These are phyloP conservation scores for Chrysosporium keratinophilum DNA, from an alignment of 2,329 filamentous ascomycete genomes.

Conservation along the genomic window DNA sequence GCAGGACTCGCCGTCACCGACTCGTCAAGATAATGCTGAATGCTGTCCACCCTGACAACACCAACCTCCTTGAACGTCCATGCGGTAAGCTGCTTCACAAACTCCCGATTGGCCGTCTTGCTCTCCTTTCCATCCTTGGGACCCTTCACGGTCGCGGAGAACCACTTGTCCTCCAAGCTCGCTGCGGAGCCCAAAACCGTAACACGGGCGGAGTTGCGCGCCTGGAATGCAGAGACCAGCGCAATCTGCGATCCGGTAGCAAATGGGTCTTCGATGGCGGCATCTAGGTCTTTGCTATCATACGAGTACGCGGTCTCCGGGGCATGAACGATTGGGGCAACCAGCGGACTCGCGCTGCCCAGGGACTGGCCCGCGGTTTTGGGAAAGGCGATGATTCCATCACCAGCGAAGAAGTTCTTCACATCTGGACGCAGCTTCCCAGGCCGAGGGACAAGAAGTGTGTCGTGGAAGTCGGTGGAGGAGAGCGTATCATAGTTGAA, in stretches of 20 bases:
- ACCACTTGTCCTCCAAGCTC: conserved; percentile 80
- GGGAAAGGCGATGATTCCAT: conserved; percentile 67
- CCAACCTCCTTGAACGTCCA: conserved; percentile 96
- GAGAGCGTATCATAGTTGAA: conserved; percentile 79
- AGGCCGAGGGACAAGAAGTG: conserved; percentile 66
- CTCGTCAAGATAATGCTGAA: conserved; percentile 61
- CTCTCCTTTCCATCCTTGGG: conserved; percentile 44
- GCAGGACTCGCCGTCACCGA: conserved; percentile 46
- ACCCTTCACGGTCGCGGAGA: conserved; percentile 63
- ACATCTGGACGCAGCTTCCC: conserved; percentile 54
- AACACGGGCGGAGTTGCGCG: conserved; percentile 84
- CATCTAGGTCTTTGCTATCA: conserved; percentile 76
- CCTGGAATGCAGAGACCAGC: conserved; percentile 78
- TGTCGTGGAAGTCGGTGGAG: conserved; percentile 74
- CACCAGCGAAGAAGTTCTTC: conserved; percentile 65
- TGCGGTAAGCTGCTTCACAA: conserved; percentile 73
- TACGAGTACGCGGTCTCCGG: conserved; percentile 83
- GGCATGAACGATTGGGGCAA: conserved; percentile 73
- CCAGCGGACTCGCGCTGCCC: conserved; percentile 61
- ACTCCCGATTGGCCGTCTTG: conserved; percentile 69
- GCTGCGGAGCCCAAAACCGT: conserved; percentile 77
- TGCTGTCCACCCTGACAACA: conserved; percentile 70
- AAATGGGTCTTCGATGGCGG: conserved; percentile 67
- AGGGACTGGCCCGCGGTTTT: conserved; percentile 70
- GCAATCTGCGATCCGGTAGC: conserved; percentile 73